These are phyloP conservation scores for Colletotrichum plurivorum DNA, from an alignment of 2,329 filamentous ascomycete species.

Conservation along the genomic window DNA sequence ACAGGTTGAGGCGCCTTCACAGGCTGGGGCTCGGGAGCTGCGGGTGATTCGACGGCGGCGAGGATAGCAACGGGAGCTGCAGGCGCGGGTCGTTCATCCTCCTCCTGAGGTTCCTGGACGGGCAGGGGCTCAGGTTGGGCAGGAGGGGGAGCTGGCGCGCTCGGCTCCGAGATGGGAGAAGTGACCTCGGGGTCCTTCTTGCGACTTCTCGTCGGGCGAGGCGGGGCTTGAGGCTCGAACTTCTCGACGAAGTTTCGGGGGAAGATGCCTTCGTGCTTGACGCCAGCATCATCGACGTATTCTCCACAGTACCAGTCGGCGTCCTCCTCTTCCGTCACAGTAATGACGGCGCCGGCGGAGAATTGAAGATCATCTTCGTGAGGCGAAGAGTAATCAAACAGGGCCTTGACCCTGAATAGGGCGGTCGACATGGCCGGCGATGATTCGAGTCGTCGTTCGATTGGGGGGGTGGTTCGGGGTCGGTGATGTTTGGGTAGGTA, in stretches of 20 bases:
- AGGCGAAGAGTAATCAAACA: constrained; percentile 93
- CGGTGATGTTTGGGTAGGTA: constrained; percentile 4
- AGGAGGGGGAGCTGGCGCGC: constrained; percentile 50
- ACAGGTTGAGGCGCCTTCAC: constrained; percentile 49
- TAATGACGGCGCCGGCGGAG: constrained; percentile 87
- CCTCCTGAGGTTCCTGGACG: constrained; percentile 53
- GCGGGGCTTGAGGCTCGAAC: constrained; percentile 91
- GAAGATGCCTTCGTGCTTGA: constrained; percentile 88
- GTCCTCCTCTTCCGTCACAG: constrained; percentile 92
- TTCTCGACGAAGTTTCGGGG: constrained; percentile 98
- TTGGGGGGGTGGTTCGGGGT: constrained; percentile 9
- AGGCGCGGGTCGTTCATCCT: constrained; percentile 50
- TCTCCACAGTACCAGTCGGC: constrained; percentile 94
- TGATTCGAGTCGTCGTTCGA: constrained; percentile 27
- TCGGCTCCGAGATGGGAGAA: constrained; percentile 43
- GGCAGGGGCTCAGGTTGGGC: constrained; percentile 47
- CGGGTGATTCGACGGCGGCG: constrained; percentile 52
- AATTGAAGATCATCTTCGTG: constrained; percentile 98
- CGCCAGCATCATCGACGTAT: constrained; percentile 83
- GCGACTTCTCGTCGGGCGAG: constrained; percentile 83
- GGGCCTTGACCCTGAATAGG: constrained; percentile 93
- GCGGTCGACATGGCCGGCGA: constrained; percentile 55
- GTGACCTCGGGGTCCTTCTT: constrained; percentile 71
- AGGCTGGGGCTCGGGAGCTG: constrained; percentile 52
- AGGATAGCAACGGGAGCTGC: constrained; percentile 47